Evolutionary conservation across 352 stramenopile genomes (phyloP), one percentile per base, ranked within the genome.

Genomic region (Phytopythium aichiense): DNA sequence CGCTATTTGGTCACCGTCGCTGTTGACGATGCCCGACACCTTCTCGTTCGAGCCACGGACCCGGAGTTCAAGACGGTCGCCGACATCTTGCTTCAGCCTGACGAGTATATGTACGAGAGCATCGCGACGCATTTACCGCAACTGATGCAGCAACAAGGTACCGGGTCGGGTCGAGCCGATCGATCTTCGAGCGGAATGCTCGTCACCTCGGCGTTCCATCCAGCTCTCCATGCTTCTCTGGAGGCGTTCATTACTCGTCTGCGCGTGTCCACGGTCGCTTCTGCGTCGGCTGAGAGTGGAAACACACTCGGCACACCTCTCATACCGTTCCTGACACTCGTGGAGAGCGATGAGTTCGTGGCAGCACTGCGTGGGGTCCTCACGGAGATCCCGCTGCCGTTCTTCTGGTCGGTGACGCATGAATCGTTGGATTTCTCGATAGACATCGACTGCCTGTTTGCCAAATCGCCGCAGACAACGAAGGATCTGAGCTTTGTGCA

Each of bases 321-420:
- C 20, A 12, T 52, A 4, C 55, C 71, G 2, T 81, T 73, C 7
- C 45, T 93, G 23, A 79, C 66, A 11, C 60, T 93, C 1, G 75
- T 89, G 1, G 84, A 93, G 55, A 80, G 73, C 18, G 66, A 76
- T 0, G 23, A 52, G 3, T 91, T 91, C 43, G 48, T 91, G 1
- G 31, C 72, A 0, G 77, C 73, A 3, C 61, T 93, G 6, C 69
- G 82, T 28, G 71, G 58, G 18, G 64, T 83, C 35, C 60, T 93
- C 2, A 65, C 60, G 0, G 64, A 74, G 11, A 64, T 81, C 0
- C 64, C 71, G 5, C 28, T 87, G 16, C 84, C 81, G 28, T 90
- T 91, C 61, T 93, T 91, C 40, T 91, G 78, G 74, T 79, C 66
- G 0, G 68, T 93, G 2, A 83, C 80, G 9, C 57, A 66, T 20